Conservation (phyloP, 176 grass and related monocot species). For the Oryza longistaminata region DNA sequence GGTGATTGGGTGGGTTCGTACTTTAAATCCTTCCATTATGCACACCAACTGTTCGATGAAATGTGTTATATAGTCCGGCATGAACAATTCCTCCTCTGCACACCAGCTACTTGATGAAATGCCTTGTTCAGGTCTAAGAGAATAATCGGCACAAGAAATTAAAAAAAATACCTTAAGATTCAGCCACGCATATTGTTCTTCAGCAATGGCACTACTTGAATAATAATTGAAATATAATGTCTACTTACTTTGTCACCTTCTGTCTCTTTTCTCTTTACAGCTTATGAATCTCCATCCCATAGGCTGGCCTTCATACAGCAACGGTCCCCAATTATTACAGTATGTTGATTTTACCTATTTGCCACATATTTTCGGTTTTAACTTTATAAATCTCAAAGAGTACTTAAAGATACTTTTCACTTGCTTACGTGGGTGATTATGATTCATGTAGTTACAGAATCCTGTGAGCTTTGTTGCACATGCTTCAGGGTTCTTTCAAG, state of each 20-base stretch:
- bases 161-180: neutral
- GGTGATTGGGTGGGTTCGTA: neutral
- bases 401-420: neutral
- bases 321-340: conserved; percentile 84
- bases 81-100: neutral
- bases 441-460: neutral
- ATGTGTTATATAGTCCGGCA: neutral
- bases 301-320: conserved; percentile 79
- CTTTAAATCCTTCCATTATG: neutral
- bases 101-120: neutral
- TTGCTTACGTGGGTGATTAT: neutral
- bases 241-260: conserved; percentile 19
- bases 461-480: neutral
- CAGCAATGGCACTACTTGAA: neutral
- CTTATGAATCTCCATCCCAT: conserved; percentile 70
- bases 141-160: neutral
- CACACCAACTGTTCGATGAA: conserved; percentile 43
- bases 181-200: neutral
- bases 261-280: conserved; percentile 53
- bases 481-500: neutral
- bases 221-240: neutral
- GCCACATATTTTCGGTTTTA: neutral
- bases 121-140: neutral
- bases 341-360: conserved; percentile 28
- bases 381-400: neutral